Evolutionary conservation across 1,139 yeast species (phyloP), one percentile per base, ranked within the genome.

Genomic region (Nematodospora anomalae): DNA sequence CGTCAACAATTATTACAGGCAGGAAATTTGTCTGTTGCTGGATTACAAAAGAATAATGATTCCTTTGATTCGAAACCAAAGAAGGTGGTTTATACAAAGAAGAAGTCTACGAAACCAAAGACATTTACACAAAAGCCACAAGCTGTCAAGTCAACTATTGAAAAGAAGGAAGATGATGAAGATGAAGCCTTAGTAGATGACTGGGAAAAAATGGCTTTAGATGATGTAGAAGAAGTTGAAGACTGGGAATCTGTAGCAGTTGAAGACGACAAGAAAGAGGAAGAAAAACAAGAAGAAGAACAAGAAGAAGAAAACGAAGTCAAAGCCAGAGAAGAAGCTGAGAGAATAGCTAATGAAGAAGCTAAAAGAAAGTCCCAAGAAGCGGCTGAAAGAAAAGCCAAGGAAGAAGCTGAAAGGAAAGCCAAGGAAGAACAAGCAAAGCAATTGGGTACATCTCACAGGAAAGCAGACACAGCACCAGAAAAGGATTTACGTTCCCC

Each of bases 401-500:
- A 26, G 24, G 32, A 36, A 31, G 36, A 32, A 22, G 32, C 29
- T 14, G 26, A 22, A 27, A 35, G 30, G n/a, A 20, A 28, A 22
- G 30, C 28, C 6, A 28, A 28, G 20, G 28, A 30, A 23, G 35
- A 32, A 30, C 13, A 14, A 15, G 30, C 28, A 31, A 32, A 32
- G 14, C 28, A 28, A 16, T 21, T 27, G 23, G 14, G 23, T 8
- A 16, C 9, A 11, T 6, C 21, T 18, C 53, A 53, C 23, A 55
- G 54, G 36, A 47, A 50, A 31, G 38, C 50, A 10, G 37, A 50
- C 10, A 38, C 53, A 21, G 43, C 59, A 15, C 33, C 46, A 4
- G 71, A 64, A 26, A 64, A 60, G 40, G 75, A 92, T 53, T 70
- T 92, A 57, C 95, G 99, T 67, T 94, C 99, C 43, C 99, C 99